Evolutionary conservation across 306 rosid species (phyloP), one percentile per base, ranked within the genome.

Genomic region (Inga oerstediana): DNA sequence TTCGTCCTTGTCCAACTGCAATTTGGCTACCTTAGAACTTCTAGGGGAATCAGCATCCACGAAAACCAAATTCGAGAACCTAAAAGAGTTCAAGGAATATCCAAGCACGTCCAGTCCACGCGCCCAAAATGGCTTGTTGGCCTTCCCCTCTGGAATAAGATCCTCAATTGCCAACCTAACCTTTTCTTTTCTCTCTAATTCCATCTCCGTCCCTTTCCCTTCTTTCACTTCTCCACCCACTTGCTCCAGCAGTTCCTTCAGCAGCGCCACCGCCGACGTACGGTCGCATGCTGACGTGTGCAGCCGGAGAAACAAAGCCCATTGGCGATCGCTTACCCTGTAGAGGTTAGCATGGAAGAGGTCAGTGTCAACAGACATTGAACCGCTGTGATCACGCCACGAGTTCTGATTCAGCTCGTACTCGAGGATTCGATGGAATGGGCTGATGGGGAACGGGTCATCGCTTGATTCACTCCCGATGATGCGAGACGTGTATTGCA

Each of bases 61-160:
- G 69, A 96, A 93, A 30, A 80, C 87, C 87, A 92, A 75, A 85
- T 90, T 86, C 22, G 91, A 43, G 22, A 91, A 65, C 83, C 98
- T 82, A 0, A 96, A 62, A 56, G 97, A 86, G 69, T 96, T 96
- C 82, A 93, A 79, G 1, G 99, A 92, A 87, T 96, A 96, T 1
- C 97, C 98, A 67, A 96, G 90, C 92, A 96, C 24, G 93, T 96
- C 99, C 35, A 91, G 41, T 0, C 99, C 99, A 89, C 99, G 98
- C 87, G 93, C 89, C 99, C 98, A 96, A 61, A 96, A 91, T 39
- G 97, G 86, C 77, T 93, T 96, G 30, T 81, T 84, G 48, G 72
- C 85, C 76, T 89, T 92, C 8, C 90, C 94, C 8, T 80, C 85
- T 0, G 99, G 99, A 15, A 96, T 83, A 27, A 93, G 68, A 75